Base-by-base conservation (phyloP, 805 yeast species). In the Yamadazyma nakazawae region DNA sequence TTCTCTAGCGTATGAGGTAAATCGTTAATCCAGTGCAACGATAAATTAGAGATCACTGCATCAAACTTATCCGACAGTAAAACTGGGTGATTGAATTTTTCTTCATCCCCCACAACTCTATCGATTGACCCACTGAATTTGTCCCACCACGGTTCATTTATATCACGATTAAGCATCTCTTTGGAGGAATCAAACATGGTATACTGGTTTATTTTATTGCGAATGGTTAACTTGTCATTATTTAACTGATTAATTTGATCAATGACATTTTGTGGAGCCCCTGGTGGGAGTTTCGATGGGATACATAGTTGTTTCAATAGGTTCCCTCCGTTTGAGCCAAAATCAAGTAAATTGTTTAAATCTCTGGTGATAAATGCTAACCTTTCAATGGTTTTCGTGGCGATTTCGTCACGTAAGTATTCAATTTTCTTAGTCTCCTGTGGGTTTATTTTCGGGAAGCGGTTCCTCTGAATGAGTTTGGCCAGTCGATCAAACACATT, bases 11-110 rank as follows among this genome's bases (percentile, higher is more conserved):
- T 78, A 1, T 74, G 70, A 0, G 96, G 96, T n/a, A 88, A 72
- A 55, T 88, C 91, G 57, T 88, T 88, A 48, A 86, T 81, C 96
- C 96, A 88, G 62, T 88, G 96, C 59, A 88, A 59, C 18, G 87
- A 76, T 53, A 87, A 62, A 60, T 85, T 87, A 2, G 90, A 82
- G 2, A 88, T 61, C 2, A 88, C 85, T 3, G 89, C 85, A 60
- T 87, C 91, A 57, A 76, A 85, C 16, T 72, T 64, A 43, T 66
- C 54, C 43, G 57, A 57, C 36, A 51, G 31, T 25, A 82, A 63
- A 12, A 61, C 59, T 2, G 69, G 70, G 49, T 75, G 75, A 47
- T 67, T 67, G 56, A 81, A 75, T 4, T 62, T 46, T 59, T 88
- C 96, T 57, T 88, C 96, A 59, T 88, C 94, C 2, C 77, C 79